Evolutionary conservation across 495 filamentous ascomycete genomes (phyloP), one percentile per base, ranked within the genome.

Genomic region (Staphylotrichum longicolle): DNA sequence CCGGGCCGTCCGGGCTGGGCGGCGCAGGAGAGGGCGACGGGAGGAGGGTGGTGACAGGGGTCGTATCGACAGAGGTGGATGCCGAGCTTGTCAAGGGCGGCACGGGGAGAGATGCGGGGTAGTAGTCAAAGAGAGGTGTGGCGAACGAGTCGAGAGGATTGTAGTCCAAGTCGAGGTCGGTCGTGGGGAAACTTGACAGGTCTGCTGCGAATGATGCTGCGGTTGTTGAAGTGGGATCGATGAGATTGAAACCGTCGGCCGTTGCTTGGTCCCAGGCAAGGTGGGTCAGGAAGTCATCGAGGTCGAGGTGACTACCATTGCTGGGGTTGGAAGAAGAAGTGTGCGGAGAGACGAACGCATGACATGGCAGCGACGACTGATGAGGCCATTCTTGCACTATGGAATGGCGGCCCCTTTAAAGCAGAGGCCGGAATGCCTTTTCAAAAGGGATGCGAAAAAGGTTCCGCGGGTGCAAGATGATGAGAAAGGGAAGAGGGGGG

Each of bases 321-420:
- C 54, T 65, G 63, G 32, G 63, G 63, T 27, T 61, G 58, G 63
- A 33, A 64, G 57, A 56, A 62, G 37, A 48, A 45, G 33, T 15
- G 1, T 39, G 37, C 37, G 33, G 44, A n/a, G 56, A 62, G 44
- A 34, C 59, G 56, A 44, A 20, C 7, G 56, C 39, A 35, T 42
- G 50, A n/a, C 34, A 46, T 35, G 47, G 12, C 55, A 41, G 63
- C 27, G 40, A 39, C 40, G 14, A 41, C 55, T 44, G 60, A n/a
- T 15, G 63, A 39, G 27, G 1, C 63, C 63, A 66, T 62, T 62
- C 59, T 55, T 66, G 54, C 63, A 65, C 44, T 8, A 33, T 62
- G 42, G 34, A 35, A 20, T 6, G 60, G 15, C 51, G 60, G 63
- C 60, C 63, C 55, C 63, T 27, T 46, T 50, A 53, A 52, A 50